Evolutionary conservation across 1,284 basidiomycete species (phyloP).

Genomic region (Leccinum angustisporum): DNA sequence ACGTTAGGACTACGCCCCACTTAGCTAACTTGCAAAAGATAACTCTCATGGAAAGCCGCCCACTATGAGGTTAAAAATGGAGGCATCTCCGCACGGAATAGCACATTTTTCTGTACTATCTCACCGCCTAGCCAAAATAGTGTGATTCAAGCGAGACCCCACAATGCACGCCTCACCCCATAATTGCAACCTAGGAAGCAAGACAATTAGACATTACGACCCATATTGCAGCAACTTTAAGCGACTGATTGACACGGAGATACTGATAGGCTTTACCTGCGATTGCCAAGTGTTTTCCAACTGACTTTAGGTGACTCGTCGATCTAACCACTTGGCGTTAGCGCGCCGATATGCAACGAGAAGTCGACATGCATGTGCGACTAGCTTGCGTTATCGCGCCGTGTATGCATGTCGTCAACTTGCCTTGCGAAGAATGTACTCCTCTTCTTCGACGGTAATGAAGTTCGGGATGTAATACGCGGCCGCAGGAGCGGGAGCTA

Average conservation of each 20-base stretch:
- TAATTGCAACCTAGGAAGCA: slow-evolving; percentile 61
- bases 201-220: not conserved
- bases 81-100: slow-evolving; percentile 67
- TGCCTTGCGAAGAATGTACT: slow-evolving; percentile 75
- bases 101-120: slow-evolving; percentile 55
- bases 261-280: slow-evolving; percentile 51
- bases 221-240: slow-evolving; percentile 2
- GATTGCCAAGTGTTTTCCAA: slow-evolving; percentile 83
- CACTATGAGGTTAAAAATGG: slow-evolving; percentile 61
- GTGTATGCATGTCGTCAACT: slow-evolving; percentile 11
- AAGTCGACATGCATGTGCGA: not conserved
- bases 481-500: slow-evolving; percentile 32
- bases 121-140: slow-evolving; percentile 58
- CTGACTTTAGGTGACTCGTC: slow-evolving; percentile 73
- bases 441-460: slow-evolving; percentile 77
- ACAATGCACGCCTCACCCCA: slow-evolving; percentile 53
- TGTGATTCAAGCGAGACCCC: slow-evolving; percentile 1
- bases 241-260: not conserved
- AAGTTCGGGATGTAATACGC: slow-evolving; percentile 80
- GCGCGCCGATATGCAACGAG: slow-evolving; percentile 9
- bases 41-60: slow-evolving; percentile 19
- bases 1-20: slow-evolving; percentile 65
- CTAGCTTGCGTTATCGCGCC: not conserved
- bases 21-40: slow-evolving; percentile 6
- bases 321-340: slow-evolving; percentile 49